Conservation (phyloP, 495 filamentous ascomycete genomes). For the Penicillium canariense region DNA sequence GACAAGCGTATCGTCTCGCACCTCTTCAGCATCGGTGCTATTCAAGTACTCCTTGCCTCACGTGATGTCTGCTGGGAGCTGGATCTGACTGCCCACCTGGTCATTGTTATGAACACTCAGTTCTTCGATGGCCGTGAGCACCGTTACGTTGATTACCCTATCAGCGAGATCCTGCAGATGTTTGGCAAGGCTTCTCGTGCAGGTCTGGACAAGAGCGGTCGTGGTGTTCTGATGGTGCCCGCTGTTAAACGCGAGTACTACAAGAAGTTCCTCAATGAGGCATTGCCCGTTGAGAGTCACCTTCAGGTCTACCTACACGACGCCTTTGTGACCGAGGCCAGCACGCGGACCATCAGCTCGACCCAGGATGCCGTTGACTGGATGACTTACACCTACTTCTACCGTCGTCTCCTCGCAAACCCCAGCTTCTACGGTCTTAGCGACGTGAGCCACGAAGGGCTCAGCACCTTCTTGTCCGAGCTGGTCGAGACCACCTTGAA, state of each 20-base stretch:
- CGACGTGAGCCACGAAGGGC: conserved; percentile 85
- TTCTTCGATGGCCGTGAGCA: conserved; percentile 97
- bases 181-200: conserved; percentile 88
- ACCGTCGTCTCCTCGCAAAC: conserved; percentile 93
- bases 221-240: conserved; percentile 92
- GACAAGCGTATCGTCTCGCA: conserved; percentile 94
- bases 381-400: conserved; percentile 98
- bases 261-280: conserved; percentile 97
- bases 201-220: conserved; percentile 73
- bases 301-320: conserved; percentile 89
- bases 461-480: conserved; percentile 93
- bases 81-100: conserved; percentile 80
- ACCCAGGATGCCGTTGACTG: conserved; percentile 98
- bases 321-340: conserved; percentile 95
- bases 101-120: conserved; percentile 98
- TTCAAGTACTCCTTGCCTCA: conserved; percentile 90
- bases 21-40: conserved; percentile 85
- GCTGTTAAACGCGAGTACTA: conserved; percentile 95
- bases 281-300: conserved; percentile 91
- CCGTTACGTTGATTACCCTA: conserved; percentile 93
- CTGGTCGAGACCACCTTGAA: conserved; percentile 90
- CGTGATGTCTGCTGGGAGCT: conserved; percentile 97
- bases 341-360: conserved; percentile 86
- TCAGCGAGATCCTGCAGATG: conserved; percentile 99
- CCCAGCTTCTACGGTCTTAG: conserved; percentile 93